These are phyloP conservation scores for Fraxinus cuspidata DNA, from an alignment of 257 asterid species.

Conservation along the genomic window DNA sequence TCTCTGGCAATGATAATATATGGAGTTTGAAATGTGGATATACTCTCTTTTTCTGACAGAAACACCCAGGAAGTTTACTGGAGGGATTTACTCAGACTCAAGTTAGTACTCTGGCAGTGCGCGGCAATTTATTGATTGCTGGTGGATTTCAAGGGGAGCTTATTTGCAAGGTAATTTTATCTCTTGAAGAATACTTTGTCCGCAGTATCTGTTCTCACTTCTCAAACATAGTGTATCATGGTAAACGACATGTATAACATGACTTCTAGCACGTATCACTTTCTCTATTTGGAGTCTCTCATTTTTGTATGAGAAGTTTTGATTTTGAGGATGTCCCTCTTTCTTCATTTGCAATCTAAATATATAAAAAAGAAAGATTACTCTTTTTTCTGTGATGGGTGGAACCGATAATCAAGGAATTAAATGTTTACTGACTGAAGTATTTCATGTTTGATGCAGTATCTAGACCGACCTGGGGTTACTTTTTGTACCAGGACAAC, in stretches of 20 bases:
- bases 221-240: not conserved
- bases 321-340: not conserved
- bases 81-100: slow-evolving; percentile 66
- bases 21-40: not conserved
- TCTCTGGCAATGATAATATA: not conserved
- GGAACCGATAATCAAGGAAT: not conserved
- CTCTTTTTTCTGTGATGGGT: not conserved
- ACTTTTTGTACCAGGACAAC: slow-evolving; percentile 68
- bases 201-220: not conserved
- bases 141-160: slow-evolving; percentile 68
- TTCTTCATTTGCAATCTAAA: not conserved
- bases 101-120: slow-evolving; percentile 59
- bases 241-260: not conserved
- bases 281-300: not conserved
- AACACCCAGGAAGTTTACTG: slow-evolving; percentile 58
- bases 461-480: slow-evolving; percentile 65
- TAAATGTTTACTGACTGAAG: slow-evolving; percentile 9
- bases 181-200: slow-evolving; percentile 7
- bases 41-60: slow-evolving; percentile 29
- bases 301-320: not conserved
- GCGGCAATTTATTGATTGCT: slow-evolving; percentile 52
- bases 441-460: slow-evolving; percentile 39
- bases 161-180: slow-evolving; percentile 53
- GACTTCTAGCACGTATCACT: not conserved
- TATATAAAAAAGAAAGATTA: not conserved